phyloP scores from a whole-genome alignment of 2,329 filamentous ascomycete genomes.

The Arthrobotrys musiformis region DNA sequence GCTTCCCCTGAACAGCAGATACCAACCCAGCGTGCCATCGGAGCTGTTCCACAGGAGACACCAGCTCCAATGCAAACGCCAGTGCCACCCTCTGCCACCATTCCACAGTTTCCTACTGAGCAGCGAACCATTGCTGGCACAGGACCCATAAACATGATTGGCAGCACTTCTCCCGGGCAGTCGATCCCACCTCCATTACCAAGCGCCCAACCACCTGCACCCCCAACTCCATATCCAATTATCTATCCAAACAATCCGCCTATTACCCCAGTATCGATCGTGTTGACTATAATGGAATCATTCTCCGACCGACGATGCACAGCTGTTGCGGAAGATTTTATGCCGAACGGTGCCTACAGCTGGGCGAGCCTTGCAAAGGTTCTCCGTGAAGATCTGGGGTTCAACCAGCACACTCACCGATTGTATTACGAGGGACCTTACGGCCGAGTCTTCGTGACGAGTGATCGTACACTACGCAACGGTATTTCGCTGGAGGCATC shows the following conservation, averaged over 20 bases:
- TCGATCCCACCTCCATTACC: conserved; percentile 30
- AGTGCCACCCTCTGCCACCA: conserved; percentile 38
- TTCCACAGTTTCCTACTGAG: conserved; percentile 35
- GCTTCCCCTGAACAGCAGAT: conserved; percentile 37
- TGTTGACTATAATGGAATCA: conserved; percentile 38
- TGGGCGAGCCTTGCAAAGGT: conserved; percentile 31
- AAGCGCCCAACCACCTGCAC: conserved; percentile 22
- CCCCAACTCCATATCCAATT: conserved; percentile 39
- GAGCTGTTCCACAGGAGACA: conserved; percentile 40
- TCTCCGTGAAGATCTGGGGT: conserved; percentile 38
- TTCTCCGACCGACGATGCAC: conserved; percentile 40
- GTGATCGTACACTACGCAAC: conserved; percentile 47
- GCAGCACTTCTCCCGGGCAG: conserved; percentile 40
- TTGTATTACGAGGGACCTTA: conserved; percentile 39
- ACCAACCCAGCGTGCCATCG: conserved; percentile 33
- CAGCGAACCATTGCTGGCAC: conserved; percentile 45
- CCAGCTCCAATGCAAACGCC: conserved; percentile 39
- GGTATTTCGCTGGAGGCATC: conserved; percentile 37
- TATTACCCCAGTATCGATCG: conserved; percentile 10
- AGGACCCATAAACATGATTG: conserved; percentile 30
- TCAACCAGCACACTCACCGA: conserved; percentile 27
- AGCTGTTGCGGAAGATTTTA: conserved; percentile 35
- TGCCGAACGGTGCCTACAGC: conserved; percentile 23
- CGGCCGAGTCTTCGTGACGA: conserved; percentile 38
- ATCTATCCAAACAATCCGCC: conserved; percentile 35